Percentiles rank a stretch among this genome's conserved stretches.
Conservation (phyloP, 2,329 filamentous ascomycete species). For the Colletotrichum noveboracense region DNA sequence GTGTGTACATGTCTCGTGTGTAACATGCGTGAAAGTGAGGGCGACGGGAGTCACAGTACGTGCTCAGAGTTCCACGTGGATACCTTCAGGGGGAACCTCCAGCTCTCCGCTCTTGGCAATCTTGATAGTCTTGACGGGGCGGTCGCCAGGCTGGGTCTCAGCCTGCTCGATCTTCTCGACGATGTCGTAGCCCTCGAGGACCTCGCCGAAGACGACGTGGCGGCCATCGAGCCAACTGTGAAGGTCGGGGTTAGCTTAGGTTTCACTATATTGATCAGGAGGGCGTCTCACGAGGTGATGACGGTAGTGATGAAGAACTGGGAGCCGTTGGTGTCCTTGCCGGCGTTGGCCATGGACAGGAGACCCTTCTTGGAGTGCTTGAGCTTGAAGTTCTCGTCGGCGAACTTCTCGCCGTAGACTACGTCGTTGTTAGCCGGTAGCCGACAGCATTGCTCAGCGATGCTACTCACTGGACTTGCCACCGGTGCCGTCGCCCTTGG, state of each 20-base stretch:
- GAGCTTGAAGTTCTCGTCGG: constrained; percentile 94
- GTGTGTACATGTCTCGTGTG: background rate
- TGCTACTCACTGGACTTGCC: constrained; percentile 77
- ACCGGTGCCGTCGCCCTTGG: constrained; percentile 80
- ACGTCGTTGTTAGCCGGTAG: background rate
- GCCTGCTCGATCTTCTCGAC: constrained; percentile 80
- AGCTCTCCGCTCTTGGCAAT: constrained; percentile 86
- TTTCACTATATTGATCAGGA: background rate
- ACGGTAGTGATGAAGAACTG: constrained; percentile 93
- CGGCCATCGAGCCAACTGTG: constrained; percentile 79
- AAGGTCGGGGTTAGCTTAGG: background rate
- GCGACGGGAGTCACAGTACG: constrained; percentile 23
- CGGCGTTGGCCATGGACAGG: constrained; percentile 85
- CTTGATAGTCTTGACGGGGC: constrained; percentile 72
- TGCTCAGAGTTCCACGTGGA: constrained; percentile 84
- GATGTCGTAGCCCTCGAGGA: constrained; percentile 84
- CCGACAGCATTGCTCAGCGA: background rate
- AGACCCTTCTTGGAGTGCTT: constrained; percentile 88
- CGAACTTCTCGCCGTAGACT: constrained; percentile 85
- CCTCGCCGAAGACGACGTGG: constrained; percentile 89
- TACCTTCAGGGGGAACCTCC: constrained; percentile 87
- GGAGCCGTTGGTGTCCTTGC: constrained; percentile 85
- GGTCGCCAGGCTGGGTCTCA: constrained; percentile 70
- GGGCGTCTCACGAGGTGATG: constrained; percentile 68
- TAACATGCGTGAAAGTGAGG: background rate